Conservation (phyloP, 495 filamentous ascomycete species). For the Penicillium taxi region DNA sequence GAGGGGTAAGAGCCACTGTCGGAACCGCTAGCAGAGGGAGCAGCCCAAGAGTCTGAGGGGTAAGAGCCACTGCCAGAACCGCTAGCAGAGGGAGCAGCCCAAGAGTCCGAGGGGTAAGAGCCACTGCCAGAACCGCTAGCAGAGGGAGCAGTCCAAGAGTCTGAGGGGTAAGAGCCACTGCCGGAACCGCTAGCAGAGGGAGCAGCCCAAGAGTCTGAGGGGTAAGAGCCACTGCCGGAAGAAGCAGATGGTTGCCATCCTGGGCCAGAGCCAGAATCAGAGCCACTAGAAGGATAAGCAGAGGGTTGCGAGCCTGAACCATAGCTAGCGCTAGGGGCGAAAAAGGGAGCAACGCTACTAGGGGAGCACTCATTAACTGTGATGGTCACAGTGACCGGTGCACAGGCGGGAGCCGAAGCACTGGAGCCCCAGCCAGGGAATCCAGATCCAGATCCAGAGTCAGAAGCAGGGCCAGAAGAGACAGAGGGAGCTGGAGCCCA, state of each 20-base stretch:
- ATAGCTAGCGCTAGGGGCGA: constrained; percentile 5
- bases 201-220: background rate
- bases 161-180: constrained; percentile 1
- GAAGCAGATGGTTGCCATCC: background rate
- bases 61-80: no score
- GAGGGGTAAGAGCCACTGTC: no score
- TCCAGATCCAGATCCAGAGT: constrained; percentile 1
- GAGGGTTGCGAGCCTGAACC: background rate
- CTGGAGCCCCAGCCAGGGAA: constrained; percentile 3
- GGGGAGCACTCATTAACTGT: constrained; percentile 17
- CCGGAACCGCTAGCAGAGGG: background rate
- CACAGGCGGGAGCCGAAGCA: constrained; percentile 8
- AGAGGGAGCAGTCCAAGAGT: background rate
- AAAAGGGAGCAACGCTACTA: constrained; percentile 4
- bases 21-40: no score
- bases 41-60: no score
- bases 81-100: no score
- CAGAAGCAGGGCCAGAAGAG: constrained; percentile 2
- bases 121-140: background rate
- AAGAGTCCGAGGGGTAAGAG: no score
- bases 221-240: constrained; percentile 1
- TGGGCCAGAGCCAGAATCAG: background rate
- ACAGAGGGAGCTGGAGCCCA: background rate
- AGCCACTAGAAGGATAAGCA: constrained; percentile 5
- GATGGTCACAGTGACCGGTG: constrained; percentile 17